Evolutionary conservation across 495 filamentous ascomycete genomes (phyloP), one percentile per base, ranked within the genome.

Genomic region (Cercophora samala): DNA sequence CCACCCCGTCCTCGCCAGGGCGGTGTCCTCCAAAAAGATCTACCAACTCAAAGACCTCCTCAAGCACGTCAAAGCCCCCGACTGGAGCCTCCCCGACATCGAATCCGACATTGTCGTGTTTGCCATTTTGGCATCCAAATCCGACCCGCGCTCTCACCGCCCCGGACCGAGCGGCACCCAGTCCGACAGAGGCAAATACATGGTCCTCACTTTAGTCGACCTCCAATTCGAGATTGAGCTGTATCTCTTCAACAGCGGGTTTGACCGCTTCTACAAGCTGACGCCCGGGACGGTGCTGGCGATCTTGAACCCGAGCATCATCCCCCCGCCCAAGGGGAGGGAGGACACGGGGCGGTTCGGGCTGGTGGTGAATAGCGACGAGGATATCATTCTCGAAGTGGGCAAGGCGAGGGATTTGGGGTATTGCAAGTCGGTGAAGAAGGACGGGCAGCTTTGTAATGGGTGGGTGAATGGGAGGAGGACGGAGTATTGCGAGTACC

Each of bases 401-500:
- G 96, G 96, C 37, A 86, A 85, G 19, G 87, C 91, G 4, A 84
- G 91, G 42, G 96, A 99, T 76, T 83, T 99, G 1, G 92, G 89
- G 4, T 97, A 89, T 75, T 99, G 96, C 79, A 93, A 93, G 74
- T 84, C 84, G 19, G 79, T 92, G 60, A 91, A 90, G 70, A 93
- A 90, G 69, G 93, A 97, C 78, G 93, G 94, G 24, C 85, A 89
- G 67, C 80, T 81, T 46, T 99, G 95, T 75, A 86, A 84, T 25
- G 79, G 83, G 59, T 99, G 96, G 96, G 82, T 99, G 37, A 93
- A 99, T 74, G 85, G 83, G 64, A 84, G 91, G 11, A 91, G 92
- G 71, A 97, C 93, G 6, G 90, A 96, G 68, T 92, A 90, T 75
- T 99, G 95, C 79, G 91, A 96, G 67, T 99, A 91, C 70, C 95